These are phyloP conservation scores for Diplocarpon mali DNA, from an alignment of 2,329 filamentous ascomycete species.

Conservation along the genomic window DNA sequence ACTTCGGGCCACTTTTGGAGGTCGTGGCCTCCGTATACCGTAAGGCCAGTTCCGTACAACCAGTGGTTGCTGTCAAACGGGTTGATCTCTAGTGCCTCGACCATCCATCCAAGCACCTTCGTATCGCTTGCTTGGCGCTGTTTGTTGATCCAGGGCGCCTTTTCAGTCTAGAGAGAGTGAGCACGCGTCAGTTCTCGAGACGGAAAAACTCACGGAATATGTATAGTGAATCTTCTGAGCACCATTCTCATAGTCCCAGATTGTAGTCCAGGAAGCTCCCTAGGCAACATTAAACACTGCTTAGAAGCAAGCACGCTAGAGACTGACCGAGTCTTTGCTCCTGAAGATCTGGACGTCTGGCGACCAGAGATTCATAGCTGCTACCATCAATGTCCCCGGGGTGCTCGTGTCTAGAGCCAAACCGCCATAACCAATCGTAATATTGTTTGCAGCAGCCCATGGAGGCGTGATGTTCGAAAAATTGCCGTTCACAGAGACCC, in stretches of 20 bases:
- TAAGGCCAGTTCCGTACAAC: conserved; percentile 47
- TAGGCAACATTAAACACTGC: background rate
- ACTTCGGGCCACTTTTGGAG: conserved; percentile 8
- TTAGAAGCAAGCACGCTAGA: background rate
- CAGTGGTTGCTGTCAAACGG: conserved; percentile 48
- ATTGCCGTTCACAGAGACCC: conserved; percentile 35
- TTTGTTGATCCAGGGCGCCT: conserved; percentile 13
- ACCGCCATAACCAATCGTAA: conserved; percentile 44
- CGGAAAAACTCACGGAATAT: background rate
- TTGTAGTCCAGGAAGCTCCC: conserved; percentile 32
- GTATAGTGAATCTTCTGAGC: conserved; percentile 7
- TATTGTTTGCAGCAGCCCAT: conserved; percentile 10
- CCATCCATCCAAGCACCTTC: conserved; percentile 42
- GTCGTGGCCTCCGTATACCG: conserved; percentile 37
- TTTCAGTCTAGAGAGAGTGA: conserved; percentile 7
- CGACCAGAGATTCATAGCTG: conserved; percentile 47
- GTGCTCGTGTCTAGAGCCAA: conserved; percentile 41
- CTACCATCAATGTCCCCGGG: conserved; percentile 45
- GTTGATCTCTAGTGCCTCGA: conserved; percentile 46
- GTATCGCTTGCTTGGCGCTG: conserved; percentile 9
- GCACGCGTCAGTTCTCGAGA: background rate
- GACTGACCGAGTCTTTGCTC: conserved; percentile 4
- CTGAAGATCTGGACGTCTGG: conserved; percentile 46
- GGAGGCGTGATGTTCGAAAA: conserved; percentile 49
- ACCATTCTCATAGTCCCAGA: conserved; percentile 15